Evolutionary conservation across 2,329 filamentous ascomycete genomes (phyloP).

Genomic region (Ceratocystis eucalypticola): DNA sequence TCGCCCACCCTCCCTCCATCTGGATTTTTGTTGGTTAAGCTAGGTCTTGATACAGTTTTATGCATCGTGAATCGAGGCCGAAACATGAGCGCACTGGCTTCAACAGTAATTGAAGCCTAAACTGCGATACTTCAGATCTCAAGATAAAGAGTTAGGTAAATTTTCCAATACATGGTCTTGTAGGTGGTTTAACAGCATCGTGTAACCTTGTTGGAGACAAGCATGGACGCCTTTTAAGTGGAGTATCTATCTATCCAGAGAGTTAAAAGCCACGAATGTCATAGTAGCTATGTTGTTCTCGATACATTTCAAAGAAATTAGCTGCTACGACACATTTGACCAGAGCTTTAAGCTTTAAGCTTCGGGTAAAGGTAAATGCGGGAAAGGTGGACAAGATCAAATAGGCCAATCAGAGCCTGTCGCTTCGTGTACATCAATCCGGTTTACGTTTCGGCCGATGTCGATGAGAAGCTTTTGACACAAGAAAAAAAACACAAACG

Average conservation of each 20-base stretch:
- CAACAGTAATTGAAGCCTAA: background rate
- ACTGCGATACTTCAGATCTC: background rate
- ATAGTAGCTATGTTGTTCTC: background rate
- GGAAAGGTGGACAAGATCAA: background rate
- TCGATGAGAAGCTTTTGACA: conserved; percentile 17
- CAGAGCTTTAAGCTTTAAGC: conserved; percentile 4
- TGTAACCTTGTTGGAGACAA: background rate
- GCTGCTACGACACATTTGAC: background rate
- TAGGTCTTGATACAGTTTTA: conserved; percentile 5
- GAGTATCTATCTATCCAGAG: no score
- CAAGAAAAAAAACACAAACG: conserved; percentile 7
- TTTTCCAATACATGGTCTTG: background rate
- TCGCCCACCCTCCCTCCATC: background rate
- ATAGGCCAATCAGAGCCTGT: conserved; percentile 15
- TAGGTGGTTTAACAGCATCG: background rate
- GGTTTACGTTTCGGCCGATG: conserved; percentile 16
- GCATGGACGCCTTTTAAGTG: no score
- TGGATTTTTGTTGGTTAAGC: background rate
- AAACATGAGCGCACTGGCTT: conserved; percentile 4
- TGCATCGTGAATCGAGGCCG: conserved; percentile 9
- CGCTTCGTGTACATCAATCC: conserved; percentile 18
- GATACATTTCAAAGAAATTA: background rate
- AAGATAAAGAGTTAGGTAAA: background rate
- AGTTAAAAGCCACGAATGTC: background rate
- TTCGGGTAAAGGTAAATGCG: background rate